A percentile compares a stretch with the other conserved stretches of the same genome.
phyloP scores from a whole-genome alignment of 2,329 filamentous ascomycete genomes.

The Talaromyces sp. region DNA sequence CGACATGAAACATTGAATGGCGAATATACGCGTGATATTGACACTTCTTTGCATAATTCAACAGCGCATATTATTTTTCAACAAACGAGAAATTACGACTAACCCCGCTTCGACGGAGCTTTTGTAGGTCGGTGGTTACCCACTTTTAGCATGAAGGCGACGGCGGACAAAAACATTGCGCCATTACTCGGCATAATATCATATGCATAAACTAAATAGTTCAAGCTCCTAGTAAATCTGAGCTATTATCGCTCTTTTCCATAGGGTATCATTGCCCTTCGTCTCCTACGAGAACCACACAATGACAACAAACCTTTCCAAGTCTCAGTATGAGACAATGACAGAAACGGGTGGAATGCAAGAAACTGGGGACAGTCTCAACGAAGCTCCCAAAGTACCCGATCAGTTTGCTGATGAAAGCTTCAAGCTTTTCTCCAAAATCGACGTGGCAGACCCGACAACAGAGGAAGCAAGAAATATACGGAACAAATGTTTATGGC shows the following conservation, averaged over 20 bases:
- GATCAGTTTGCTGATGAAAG: constrained; percentile 47
- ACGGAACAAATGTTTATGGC: constrained; percentile 39
- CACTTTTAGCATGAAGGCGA: constrained; percentile 7
- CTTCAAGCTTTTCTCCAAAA: constrained; percentile 45
- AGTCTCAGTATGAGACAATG: not conserved
- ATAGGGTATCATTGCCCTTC: too few relatives aligned
- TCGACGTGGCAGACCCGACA: constrained; percentile 42
- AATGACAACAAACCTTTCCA: not conserved
- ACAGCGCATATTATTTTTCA: too few relatives aligned
- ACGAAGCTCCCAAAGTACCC: constrained; percentile 33
- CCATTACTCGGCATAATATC: constrained; percentile 10
- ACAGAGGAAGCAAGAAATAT: constrained; percentile 23
- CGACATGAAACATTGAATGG: too few relatives aligned
- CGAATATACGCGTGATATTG: too few relatives aligned
- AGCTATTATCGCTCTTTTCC: too few relatives aligned
- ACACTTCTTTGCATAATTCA: too few relatives aligned
- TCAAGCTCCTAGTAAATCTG: too few relatives aligned
- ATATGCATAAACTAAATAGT: too few relatives aligned
- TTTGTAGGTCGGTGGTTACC: not conserved
- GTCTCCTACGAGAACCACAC: not conserved
- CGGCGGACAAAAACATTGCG: constrained; percentile 13
- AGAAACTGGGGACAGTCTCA: constrained; percentile 1
- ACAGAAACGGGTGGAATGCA: not conserved
- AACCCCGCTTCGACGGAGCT: not conserved
- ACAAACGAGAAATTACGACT: too few relatives aligned